A percentile compares a stretch with the other conserved stretches of the same genome.
Conservation (phyloP, 176 grass and related monocot genomes). For the Canna indica region DNA sequence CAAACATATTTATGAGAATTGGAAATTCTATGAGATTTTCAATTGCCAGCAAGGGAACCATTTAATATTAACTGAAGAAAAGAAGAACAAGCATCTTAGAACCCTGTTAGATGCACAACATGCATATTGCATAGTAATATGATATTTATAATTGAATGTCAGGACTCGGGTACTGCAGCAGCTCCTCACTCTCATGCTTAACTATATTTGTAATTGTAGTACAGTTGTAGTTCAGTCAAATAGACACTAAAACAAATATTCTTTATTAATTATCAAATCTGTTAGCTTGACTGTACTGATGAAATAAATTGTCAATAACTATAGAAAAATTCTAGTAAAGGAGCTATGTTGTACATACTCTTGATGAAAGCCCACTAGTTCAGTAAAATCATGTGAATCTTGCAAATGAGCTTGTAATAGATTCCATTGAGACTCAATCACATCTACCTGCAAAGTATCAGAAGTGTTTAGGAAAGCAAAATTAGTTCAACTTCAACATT, state of each 20-base stretch:
- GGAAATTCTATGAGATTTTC: not conserved
- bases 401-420: constrained; percentile 89
- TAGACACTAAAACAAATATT: too few relatives aligned
- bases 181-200: not conserved
- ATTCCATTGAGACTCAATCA: constrained; percentile 99
- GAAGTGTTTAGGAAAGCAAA: not conserved
- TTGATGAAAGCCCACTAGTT: constrained; percentile 95
- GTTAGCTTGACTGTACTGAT: constrained; percentile 9
- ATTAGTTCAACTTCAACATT: not conserved
- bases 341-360: constrained; percentile 45
- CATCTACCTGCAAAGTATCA: constrained; percentile 64
- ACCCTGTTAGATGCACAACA: not conserved
- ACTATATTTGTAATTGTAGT: not conserved
- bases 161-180: not conserved
- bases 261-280: not conserved
- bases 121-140: too few relatives aligned
- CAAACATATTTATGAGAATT: not conserved
- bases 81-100: not conserved
- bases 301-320: not conserved
- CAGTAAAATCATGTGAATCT: constrained; percentile 97
- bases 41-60: not conserved
- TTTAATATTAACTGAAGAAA: not conserved
- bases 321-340: not conserved
- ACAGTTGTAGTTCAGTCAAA: too few relatives aligned
- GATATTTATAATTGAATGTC: not conserved